phyloP scores from a whole-genome alignment of 2,329 filamentous ascomycete genomes.

The Apiospora rasikravindrae region DNA sequence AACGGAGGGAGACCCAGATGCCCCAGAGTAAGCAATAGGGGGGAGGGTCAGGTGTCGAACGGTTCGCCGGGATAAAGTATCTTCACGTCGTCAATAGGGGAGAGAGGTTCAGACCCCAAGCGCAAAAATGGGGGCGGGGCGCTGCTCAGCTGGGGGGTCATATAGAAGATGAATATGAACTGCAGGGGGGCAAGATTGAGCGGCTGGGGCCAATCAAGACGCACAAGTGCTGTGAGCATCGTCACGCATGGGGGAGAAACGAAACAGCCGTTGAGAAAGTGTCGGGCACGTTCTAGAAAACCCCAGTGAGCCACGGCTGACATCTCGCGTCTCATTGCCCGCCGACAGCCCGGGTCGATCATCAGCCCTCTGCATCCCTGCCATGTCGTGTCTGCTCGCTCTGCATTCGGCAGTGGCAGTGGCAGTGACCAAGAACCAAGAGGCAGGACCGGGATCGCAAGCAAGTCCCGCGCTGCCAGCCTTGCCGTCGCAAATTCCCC shows the following conservation, averaged over 20 bases:
- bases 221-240: background rate
- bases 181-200: slow-evolving; percentile 5
- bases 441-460: background rate
- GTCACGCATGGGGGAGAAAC: background rate
- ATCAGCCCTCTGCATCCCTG: background rate
- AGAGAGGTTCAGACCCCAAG: slow-evolving; percentile 11
- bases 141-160: slow-evolving; percentile 17
- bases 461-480: background rate
- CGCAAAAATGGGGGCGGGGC: slow-evolving; percentile 1
- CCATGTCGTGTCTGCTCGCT: background rate
- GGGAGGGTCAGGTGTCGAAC: slow-evolving; percentile 10
- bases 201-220: background rate
- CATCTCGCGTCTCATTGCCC: slow-evolving; percentile 5
- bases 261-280: background rate
- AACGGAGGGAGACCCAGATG: background rate
- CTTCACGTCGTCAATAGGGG: background rate
- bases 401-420: background rate
- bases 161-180: slow-evolving; percentile 10
- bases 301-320: slow-evolving; percentile 2
- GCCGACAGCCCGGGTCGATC: background rate
- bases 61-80: background rate
- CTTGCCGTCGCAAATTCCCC: background rate
- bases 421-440: background rate
- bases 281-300: background rate
- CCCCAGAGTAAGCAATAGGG: slow-evolving; percentile 14